A percentile compares a stretch with the other conserved stretches of the same genome.
Conservation (phyloP, 2,329 filamentous ascomycete species). For the Ceratocystis alfenasii region DNA sequence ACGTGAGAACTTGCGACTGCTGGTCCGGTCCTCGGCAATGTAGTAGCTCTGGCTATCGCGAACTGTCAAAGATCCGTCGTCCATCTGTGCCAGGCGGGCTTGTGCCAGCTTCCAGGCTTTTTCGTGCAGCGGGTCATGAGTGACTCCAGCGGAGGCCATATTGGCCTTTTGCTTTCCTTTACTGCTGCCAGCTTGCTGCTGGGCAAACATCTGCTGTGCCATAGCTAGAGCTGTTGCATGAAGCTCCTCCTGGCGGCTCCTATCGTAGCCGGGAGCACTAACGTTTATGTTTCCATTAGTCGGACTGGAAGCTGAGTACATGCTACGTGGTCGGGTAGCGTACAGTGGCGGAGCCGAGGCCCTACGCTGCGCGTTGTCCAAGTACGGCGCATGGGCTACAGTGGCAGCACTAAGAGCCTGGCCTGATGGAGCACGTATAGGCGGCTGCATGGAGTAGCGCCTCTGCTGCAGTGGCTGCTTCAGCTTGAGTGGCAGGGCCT, state of each 20-base stretch:
- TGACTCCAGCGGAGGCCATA: background rate
- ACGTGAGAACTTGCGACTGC: slow-evolving; percentile 34
- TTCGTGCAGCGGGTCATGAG: slow-evolving; percentile 51
- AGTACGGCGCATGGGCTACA: slow-evolving; percentile 46
- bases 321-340: slow-evolving; percentile 55
- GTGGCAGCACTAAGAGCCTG: slow-evolving; percentile 66
- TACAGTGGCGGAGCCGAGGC: slow-evolving; percentile 56
- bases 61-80: slow-evolving; percentile 53
- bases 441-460: slow-evolving; percentile 9
- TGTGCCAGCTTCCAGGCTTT: slow-evolving; percentile 77
- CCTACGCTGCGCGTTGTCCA: slow-evolving; percentile 28
- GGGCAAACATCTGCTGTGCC: slow-evolving; percentile 74
- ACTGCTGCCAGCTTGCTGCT: slow-evolving; percentile 46
- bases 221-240: slow-evolving; percentile 78
- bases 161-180: background rate
- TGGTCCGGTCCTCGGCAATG: slow-evolving; percentile 36
- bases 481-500: background rate
- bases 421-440: slow-evolving; percentile 29
- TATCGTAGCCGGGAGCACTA: slow-evolving; percentile 56
- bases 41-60: slow-evolving; percentile 67
- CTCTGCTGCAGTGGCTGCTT: slow-evolving; percentile 7
- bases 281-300: slow-evolving; percentile 35
- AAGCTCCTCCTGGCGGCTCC: slow-evolving; percentile 57
- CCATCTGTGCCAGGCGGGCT: slow-evolving; percentile 68
- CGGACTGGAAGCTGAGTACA: slow-evolving; percentile 67